Conservation (phyloP, 352 stramenopile genomes). For the Globisporangium mamillatum region DNA sequence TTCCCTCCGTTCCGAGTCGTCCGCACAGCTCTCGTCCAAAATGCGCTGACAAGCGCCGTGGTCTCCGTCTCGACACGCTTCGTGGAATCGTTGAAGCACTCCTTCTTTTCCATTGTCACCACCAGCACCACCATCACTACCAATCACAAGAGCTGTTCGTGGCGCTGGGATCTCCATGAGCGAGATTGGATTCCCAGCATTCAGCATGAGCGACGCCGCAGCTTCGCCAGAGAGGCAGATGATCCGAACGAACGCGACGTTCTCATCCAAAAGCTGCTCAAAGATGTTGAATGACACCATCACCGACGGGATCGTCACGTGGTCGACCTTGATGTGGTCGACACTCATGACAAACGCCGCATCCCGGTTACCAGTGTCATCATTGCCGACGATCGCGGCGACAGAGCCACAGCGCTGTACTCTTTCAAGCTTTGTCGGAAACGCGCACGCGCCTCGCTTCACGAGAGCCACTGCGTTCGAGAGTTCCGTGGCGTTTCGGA, state of each 20-base stretch:
- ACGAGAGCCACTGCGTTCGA: conserved; percentile 44
- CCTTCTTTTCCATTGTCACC: not conserved
- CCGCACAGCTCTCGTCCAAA: conserved; percentile 23
- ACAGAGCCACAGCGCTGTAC: conserved; percentile 52
- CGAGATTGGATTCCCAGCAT: conserved; percentile 19
- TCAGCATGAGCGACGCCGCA: conserved; percentile 29
- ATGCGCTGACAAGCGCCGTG: conserved; percentile 39
- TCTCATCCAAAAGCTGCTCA: conserved; percentile 26
- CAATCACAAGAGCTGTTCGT: not conserved
- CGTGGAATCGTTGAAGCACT: conserved; percentile 19
- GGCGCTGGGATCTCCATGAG: conserved; percentile 23
- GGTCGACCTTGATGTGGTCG: conserved; percentile 57
- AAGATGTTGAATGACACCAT: conserved; percentile 61
- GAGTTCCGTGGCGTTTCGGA: conserved; percentile 38
- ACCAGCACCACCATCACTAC: not conserved
- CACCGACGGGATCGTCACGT: conserved; percentile 62
- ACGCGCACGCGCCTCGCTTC: conserved; percentile 59
- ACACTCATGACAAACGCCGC: conserved; percentile 76
- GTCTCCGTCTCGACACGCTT: conserved; percentile 39
- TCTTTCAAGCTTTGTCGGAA: conserved; percentile 65
- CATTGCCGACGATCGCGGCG: conserved; percentile 66
- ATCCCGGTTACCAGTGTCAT: conserved; percentile 43
- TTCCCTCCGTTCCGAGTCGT: conserved; percentile 19
- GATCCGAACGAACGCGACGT: conserved; percentile 30
- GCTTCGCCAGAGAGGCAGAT: conserved; percentile 50